Conservation (phyloP, 106 monocot species). For the Triglochin maritima region DNA sequence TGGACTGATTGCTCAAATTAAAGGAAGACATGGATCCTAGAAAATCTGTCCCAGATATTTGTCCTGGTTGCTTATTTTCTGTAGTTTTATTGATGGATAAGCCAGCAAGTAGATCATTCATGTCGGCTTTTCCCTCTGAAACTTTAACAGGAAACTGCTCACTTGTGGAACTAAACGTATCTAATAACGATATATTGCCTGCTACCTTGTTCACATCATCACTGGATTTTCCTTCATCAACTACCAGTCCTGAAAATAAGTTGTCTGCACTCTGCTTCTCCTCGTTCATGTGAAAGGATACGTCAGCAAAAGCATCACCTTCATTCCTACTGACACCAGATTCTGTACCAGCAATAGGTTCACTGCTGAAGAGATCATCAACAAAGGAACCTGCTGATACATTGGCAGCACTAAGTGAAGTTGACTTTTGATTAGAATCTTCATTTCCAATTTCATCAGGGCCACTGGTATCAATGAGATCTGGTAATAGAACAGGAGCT, state of each 20-base stretch:
- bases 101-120: constrained; percentile 62
- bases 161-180: constrained; percentile 42
- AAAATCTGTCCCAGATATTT: constrained; percentile 16
- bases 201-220: constrained; percentile 2
- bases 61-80: constrained; percentile 9
- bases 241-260: constrained; percentile 71
- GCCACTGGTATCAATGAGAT: constrained; percentile 80
- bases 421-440: constrained; percentile 16
- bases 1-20: constrained; percentile 22
- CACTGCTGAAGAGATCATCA: constrained; percentile 63
- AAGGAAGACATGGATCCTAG: constrained; percentile 14
- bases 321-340: constrained; percentile 20
- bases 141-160: constrained; percentile 10
- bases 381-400: constrained; percentile 32
- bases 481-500: constrained; percentile 56
- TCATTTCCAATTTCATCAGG: constrained; percentile 29
- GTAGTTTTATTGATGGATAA: constrained; percentile 24
- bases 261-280: constrained; percentile 31
- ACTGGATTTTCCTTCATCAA: constrained; percentile 39
- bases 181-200: constrained; percentile 27
- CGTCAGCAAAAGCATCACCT: constrained; percentile 91
- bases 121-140: constrained; percentile 7
- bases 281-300: constrained; percentile 64
- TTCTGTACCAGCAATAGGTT: constrained; percentile 14
- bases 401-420: constrained; percentile 12